Evolutionary conservation across 2,329 filamentous ascomycete species (phyloP).

Genomic region (Colletotrichum destructivum): DNA sequence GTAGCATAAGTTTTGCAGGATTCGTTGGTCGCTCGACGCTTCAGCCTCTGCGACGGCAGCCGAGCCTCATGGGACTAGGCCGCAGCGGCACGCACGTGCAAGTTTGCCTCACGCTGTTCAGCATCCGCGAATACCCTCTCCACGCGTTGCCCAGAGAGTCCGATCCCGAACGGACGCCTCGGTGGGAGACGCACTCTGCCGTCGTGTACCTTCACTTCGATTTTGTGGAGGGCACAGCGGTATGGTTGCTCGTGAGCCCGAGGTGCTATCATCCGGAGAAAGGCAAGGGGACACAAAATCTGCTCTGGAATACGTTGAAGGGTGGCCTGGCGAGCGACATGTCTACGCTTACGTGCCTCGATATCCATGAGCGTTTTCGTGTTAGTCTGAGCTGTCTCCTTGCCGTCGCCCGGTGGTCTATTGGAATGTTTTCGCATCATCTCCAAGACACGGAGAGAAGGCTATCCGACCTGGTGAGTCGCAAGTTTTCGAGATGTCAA

Average conservation of each 20-base stretch:
- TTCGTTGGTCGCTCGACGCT: slow-evolving; percentile 13
- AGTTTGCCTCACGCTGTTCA: slow-evolving; percentile 29
- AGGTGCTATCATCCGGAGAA: slow-evolving; percentile 23
- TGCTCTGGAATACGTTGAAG: slow-evolving; percentile 26
- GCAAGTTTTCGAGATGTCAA: no score
- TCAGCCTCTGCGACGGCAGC: neutral
- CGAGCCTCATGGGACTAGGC: slow-evolving; percentile 2
- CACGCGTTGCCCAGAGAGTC: slow-evolving; percentile 15
- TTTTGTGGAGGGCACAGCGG: slow-evolving; percentile 27
- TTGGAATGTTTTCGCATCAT: slow-evolving; percentile 23
- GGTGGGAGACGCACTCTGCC: slow-evolving; percentile 32
- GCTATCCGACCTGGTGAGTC: slow-evolving; percentile 30
- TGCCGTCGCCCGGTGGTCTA: slow-evolving; percentile 20
- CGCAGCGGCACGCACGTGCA: slow-evolving; percentile 30
- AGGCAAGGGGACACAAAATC: slow-evolving; percentile 23
- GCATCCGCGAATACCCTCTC: slow-evolving; percentile 19
- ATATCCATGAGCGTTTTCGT: slow-evolving; percentile 15
- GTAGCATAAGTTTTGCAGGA: slow-evolving; percentile 25
- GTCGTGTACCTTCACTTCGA: slow-evolving; percentile 29
- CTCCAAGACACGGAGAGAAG: slow-evolving; percentile 26
- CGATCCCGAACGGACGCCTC: slow-evolving; percentile 14
- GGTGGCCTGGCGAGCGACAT: neutral
- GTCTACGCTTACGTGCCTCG: neutral
- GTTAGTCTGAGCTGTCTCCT: slow-evolving; percentile 21
- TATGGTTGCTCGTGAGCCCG: slow-evolving; percentile 28